These are phyloP conservation scores for Fomitopsis palustris DNA, from an alignment of 1,284 basidiomycete species.

Conservation along the genomic window DNA sequence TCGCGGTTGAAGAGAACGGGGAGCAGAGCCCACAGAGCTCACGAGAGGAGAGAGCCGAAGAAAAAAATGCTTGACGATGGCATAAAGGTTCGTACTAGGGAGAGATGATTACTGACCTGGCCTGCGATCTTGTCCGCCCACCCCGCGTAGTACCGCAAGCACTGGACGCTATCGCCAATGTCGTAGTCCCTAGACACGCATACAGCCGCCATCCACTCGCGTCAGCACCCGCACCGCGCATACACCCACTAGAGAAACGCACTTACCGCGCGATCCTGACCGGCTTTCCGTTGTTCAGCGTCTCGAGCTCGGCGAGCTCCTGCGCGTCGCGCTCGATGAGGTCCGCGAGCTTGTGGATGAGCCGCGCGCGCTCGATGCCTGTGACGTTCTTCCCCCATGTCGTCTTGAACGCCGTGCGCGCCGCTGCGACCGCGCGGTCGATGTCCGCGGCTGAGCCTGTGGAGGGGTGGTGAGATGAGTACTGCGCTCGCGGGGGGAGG, in stretches of 20 bases:
- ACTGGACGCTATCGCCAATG: slow-evolving; percentile 78
- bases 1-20: not conserved
- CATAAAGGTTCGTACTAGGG: not conserved
- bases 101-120: slow-evolving; percentile 35
- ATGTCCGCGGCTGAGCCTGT: slow-evolving; percentile 75
- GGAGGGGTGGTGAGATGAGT: slow-evolving; percentile 3
- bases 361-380: slow-evolving; percentile 74
- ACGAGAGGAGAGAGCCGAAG: not conserved
- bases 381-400: slow-evolving; percentile 90
- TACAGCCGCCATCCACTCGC: not conserved
- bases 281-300: slow-evolving; percentile 84
- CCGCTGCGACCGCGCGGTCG: slow-evolving; percentile 79
- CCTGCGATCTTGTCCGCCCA: slow-evolving; percentile 56
- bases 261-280: slow-evolving; percentile 65
- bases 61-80: not conserved
- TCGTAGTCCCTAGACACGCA: slow-evolving; percentile 70
- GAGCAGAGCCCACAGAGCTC: too few relatives aligned
- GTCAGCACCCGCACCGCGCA: too few relatives aligned
- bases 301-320: slow-evolving; percentile 75
- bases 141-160: slow-evolving; percentile 79
- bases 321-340: slow-evolving; percentile 85
- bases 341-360: slow-evolving; percentile 87
- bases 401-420: slow-evolving; percentile 81
- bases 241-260: not conserved
- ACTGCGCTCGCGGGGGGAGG: not conserved